Evolutionary conservation across 2,329 filamentous ascomycete genomes (phyloP).

Genomic region (Aspergillus sp.): DNA sequence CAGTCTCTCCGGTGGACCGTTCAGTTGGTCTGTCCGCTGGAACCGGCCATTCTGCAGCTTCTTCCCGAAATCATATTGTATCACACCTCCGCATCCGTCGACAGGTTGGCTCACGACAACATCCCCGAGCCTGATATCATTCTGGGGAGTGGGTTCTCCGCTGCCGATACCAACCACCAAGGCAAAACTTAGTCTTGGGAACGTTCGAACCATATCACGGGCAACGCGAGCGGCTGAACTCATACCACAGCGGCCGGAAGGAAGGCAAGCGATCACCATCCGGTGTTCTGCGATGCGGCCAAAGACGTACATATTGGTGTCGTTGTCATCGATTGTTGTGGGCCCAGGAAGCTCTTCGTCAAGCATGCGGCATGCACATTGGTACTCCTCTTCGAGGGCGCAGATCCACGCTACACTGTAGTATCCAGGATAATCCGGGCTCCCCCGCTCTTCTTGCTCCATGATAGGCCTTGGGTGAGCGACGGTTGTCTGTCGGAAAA

Average conservation of each 20-base stretch:
- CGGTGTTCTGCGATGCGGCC: background rate
- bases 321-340: background rate
- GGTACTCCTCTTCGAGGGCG: constrained; percentile 1
- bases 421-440: background rate
- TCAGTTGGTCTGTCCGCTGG: background rate
- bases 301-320: background rate
- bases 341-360: background rate
- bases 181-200: background rate
- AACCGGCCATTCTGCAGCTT: background rate
- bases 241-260: constrained; percentile 1
- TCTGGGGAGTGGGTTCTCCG: background rate
- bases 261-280: constrained; percentile 5
- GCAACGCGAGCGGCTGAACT: background rate
- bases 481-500: too few relatives aligned
- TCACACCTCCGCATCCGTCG: constrained; percentile 1
- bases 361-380: constrained; percentile 1
- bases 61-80: constrained; percentile 6
- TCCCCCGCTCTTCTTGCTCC: too few relatives aligned
- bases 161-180: constrained; percentile 2
- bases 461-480: too few relatives aligned
- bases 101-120: constrained; percentile 4
- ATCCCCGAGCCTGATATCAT: constrained; percentile 5
- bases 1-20: background rate
- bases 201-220: background rate
- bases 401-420: constrained; percentile 1